Conservation (phyloP, 768 basidiomycete species). For the Cystobasidium tubakii region DNA sequence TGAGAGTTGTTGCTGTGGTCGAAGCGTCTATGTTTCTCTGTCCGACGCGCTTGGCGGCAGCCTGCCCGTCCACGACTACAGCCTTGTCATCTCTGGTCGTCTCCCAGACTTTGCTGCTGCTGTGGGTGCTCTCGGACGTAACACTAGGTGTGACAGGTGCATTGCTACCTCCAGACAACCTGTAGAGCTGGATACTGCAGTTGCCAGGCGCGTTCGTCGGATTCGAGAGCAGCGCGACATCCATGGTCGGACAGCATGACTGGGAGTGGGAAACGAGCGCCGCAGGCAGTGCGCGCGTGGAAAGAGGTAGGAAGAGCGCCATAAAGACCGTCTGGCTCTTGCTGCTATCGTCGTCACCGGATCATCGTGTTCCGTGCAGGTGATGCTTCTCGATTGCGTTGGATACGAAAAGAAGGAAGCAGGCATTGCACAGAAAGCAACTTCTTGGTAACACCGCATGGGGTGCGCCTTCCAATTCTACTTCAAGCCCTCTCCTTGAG, state of each 20-base stretch:
- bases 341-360: neutral
- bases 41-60: neutral
- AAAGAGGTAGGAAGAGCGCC: slow-evolving; percentile 14
- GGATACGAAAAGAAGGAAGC: neutral
- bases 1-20: neutral
- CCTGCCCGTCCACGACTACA: neutral
- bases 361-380: neutral
- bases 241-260: slow-evolving; percentile 39
- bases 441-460: no score
- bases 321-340: neutral
- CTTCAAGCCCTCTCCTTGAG: no score
- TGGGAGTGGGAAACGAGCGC: slow-evolving; percentile 1
- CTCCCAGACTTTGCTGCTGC: slow-evolving; percentile 24
- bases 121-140: slow-evolving; percentile 6
- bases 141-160: slow-evolving; percentile 32
- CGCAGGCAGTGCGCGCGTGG: neutral
- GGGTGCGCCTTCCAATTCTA: no score
- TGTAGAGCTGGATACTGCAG: slow-evolving; percentile 19
- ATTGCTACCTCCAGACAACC: slow-evolving; percentile 23
- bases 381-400: neutral
- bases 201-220: slow-evolving; percentile 31
- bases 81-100: slow-evolving; percentile 13
- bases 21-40: neutral
- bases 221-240: slow-evolving; percentile 25
- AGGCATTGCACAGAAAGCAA: no score